These are phyloP conservation scores for Cordyceps fumosorosea DNA, from an alignment of 2,329 filamentous ascomycete genomes.

Conservation along the genomic window DNA sequence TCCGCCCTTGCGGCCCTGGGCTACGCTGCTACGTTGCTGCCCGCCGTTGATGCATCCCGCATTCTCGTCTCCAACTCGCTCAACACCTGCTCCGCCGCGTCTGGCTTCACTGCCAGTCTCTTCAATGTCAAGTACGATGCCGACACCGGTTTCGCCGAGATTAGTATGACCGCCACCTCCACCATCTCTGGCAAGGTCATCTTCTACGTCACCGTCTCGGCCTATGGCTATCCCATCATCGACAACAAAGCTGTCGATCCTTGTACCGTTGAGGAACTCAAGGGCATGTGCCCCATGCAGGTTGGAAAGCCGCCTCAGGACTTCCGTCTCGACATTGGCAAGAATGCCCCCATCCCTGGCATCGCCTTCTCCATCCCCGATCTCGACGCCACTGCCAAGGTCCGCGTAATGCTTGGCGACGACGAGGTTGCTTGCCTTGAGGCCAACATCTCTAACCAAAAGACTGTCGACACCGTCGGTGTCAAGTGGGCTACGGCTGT, in stretches of 20 bases:
- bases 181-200: conserved; percentile 68
- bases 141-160: conserved; percentile 58
- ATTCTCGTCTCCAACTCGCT: conserved; percentile 72
- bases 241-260: conserved; percentile 63
- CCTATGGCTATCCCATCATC: conserved; percentile 69
- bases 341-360: conserved; percentile 59
- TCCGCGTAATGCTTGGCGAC: conserved; percentile 69
- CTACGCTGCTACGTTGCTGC: conserved; percentile 33
- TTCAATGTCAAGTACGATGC: conserved; percentile 75
- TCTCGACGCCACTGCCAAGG: conserved; percentile 76
- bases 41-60: conserved; percentile 42
- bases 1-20: conserved; percentile 31
- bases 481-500: conserved; percentile 88
- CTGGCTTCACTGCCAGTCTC: conserved; percentile 72
- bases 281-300: conserved; percentile 85
- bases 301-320: conserved; percentile 71
- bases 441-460: conserved; percentile 80
- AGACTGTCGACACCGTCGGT: conserved; percentile 81
- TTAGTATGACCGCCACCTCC: conserved; percentile 70
- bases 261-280: conserved; percentile 56
- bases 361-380: conserved; percentile 89
- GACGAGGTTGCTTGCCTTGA: conserved; percentile 77
- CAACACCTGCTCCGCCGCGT: conserved; percentile 71
- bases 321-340: conserved; percentile 57
- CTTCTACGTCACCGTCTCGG: conserved; percentile 64